Conservation (phyloP, 805 yeast genomes). For the Pichia manshurica region DNA sequence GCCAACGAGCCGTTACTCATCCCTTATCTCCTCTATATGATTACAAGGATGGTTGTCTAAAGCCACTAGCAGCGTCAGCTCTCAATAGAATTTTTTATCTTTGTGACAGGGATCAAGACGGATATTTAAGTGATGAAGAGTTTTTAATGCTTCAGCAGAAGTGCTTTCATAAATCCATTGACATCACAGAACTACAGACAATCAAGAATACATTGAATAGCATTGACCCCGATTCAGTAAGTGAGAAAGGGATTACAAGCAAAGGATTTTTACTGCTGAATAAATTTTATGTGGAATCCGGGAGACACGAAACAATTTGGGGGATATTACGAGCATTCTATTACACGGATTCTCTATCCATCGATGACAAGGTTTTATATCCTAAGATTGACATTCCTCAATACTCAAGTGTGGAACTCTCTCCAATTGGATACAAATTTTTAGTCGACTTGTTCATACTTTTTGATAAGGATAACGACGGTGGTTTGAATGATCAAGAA, state of each 20-base stretch:
- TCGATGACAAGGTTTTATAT: constrained; percentile 70
- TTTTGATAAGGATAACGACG: constrained; percentile 94
- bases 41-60: constrained; percentile 78
- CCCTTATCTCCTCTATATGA: constrained; percentile 93
- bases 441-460: constrained; percentile 82
- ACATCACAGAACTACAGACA: constrained; percentile 42
- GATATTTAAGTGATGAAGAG: constrained; percentile 66
- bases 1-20: constrained; percentile 88
- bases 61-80: constrained; percentile 72
- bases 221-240: constrained; percentile 27
- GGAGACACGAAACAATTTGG: constrained; percentile 97
- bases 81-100: constrained; percentile 75
- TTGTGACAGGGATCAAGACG: constrained; percentile 89
- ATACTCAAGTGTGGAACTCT: constrained; percentile 78
- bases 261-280: constrained; percentile 75
- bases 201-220: constrained; percentile 34
- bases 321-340: constrained; percentile 83
- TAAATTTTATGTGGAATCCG: constrained; percentile 79
- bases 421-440: constrained; percentile 89
- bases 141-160: constrained; percentile 61
- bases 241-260: constrained; percentile 52
- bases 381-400: constrained; percentile 74
- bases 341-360: constrained; percentile 85
- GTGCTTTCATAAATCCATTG: constrained; percentile 58
- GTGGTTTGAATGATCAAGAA: constrained; percentile 80